Base-by-base conservation (phyloP, 768 basidiomycete species). In the Termitomyces bulborhizus region DNA sequence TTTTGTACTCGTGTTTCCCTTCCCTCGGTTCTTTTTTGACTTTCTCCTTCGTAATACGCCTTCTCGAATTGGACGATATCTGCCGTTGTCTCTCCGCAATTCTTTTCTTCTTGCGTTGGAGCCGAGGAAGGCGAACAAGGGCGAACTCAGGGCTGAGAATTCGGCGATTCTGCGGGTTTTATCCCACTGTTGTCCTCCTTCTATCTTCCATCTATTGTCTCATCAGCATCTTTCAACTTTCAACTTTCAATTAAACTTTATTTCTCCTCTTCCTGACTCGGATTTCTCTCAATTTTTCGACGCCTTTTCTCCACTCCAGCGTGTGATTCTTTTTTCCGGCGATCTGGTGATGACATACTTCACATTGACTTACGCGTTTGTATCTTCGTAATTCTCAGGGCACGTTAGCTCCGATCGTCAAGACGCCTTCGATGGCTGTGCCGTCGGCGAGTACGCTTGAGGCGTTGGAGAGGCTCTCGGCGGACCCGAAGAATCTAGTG, bases 401-500 rank as follows among this genome's bases (percentile, higher is more conserved):
- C 6, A 99, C 96, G 0, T 85, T 99, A 57, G 86, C 96, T 1
- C 96, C 96, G 2, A 98, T 99, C 70, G 96, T 99, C 68, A 96
- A 93, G 75, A 83, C 83, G 15, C 96, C 96, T 0, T 84, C 87
- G 48, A 88, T 88, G 75, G 96, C 96, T 3, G 71, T 85, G 2
- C 96, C 96, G 0, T 88, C 92, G 0, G 68, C 78, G 6, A 76
- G 78, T 18, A 86, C 95, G 3, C 80, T 95, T 42, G 73, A 77
- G 50, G 90, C 90, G 0, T 85, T 99, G 55, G 70, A 80, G 51
- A 75, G 75, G 55, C 80, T 99, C 36, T 73, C 87, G 1, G 72
- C 75, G 15, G 95, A 98, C 69, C 91, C 95, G 24, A 77, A 77
- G 64, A 99, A 99, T 70, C 61, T 97, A 42, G 94, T 98, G 52